Evolutionary conservation across 176 grass and related monocot genomes (phyloP), one percentile per base, ranked within the genome.

Genomic region (Echinochloa phyllopogon): DNA sequence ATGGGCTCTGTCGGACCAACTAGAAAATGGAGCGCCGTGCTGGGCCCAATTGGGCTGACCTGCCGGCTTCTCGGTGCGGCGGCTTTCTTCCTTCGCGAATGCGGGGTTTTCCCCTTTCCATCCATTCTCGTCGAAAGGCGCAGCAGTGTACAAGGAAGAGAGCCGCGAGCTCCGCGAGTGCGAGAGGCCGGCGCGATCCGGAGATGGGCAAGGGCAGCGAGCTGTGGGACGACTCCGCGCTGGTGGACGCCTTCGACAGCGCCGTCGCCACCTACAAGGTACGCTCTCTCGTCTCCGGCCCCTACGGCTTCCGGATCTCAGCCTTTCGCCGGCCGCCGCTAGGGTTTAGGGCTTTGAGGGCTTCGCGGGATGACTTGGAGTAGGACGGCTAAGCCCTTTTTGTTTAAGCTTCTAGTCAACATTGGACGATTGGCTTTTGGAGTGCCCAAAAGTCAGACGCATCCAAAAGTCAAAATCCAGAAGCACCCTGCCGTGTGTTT

Each of bases 181-280:
- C 16, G 73, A 33, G 24, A 41, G 76, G 15, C 47, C 38, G 14
- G 81, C 8, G 67, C 2, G 68, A 12, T 36, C 74, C 66, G 33
- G 74, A 39, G 82, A 97, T 97, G 95, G 95, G 86, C 44, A 93
- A 91, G 80, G 92, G 88, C 44, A 52, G 65, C 15, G 95, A 94
- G 11, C 92, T 91, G 17, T 97, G 95, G 95, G 88, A 93, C 56
- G 92, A 97, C 69, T 94, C 92, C 10, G 88, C 88, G 73, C 92
- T 97, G 49, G 79, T 97, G 6, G 69, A 89, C 69, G 95, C 95
- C 63, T 97, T 97, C 74, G 86, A 97, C 83, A 81, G 76, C 47
- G 92, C 90, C 84, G 70, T 94, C 57, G 70, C 82, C 65, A 88
- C 84, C 73, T 93, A 82, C 81, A 97, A 94, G 90, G 93, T 95